A percentile compares a stretch with the other conserved stretches of the same genome.
Conservation (phyloP, 139 green algal species). For the Micractinium conductrix region DNA sequence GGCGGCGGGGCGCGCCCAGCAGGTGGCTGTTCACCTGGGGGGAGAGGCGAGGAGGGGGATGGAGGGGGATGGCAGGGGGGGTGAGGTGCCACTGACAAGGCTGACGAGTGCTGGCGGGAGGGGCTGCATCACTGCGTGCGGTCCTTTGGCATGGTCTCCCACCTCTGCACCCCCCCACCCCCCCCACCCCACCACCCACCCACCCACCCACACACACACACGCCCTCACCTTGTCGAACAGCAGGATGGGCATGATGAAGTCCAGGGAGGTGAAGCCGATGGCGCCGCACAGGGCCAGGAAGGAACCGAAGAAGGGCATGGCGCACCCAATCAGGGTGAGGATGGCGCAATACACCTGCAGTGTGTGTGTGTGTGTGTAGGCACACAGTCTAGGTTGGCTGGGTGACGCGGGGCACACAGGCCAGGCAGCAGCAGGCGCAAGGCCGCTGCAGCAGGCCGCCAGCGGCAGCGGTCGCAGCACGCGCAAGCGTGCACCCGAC, state of each 20-base stretch:
- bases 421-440: no score
- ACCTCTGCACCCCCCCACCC: no score
- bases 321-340: constrained; percentile 42
- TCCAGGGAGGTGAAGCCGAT: constrained; percentile 50
- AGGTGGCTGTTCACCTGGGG: background rate
- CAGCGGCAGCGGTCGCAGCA: no score
- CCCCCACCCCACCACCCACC: no score
- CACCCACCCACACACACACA: background rate
- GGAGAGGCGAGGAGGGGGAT: no score
- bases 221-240: constrained; percentile 11
- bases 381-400: no score
- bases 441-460: no score
- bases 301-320: constrained; percentile 46
- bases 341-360: constrained; percentile 34
- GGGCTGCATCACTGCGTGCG: constrained; percentile 35
- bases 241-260: constrained; percentile 47
- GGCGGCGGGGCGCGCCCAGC: background rate
- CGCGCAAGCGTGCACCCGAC: no score
- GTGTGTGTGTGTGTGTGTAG: no score
- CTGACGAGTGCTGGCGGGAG: constrained; percentile 47
- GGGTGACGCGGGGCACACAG: no score
- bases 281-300: constrained; percentile 44
- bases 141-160: no score
- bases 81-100: background rate
- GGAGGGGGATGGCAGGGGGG: background rate